These are phyloP conservation scores for Hexamita inflata DNA, from an alignment of 208 protist genomes.

Conservation along the genomic window DNA sequence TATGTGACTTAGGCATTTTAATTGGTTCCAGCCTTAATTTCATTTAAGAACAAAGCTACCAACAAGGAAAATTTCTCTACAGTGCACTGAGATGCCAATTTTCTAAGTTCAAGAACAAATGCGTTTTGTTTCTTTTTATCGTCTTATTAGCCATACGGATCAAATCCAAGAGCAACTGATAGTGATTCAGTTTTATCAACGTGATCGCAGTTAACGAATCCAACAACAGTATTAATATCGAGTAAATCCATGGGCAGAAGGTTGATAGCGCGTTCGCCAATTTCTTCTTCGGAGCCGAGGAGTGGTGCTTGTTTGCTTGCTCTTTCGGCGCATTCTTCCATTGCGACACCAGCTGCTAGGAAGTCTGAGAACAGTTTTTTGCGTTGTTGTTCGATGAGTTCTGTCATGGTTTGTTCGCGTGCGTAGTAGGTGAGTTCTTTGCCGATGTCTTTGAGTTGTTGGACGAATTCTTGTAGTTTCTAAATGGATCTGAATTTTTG, in stretches of 20 bases:
- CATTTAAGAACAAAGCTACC: neutral
- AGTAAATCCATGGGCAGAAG: neutral
- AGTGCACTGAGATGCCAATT: neutral
- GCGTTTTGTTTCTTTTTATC: neutral
- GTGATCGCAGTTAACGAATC: neutral
- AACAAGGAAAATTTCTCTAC: neutral
- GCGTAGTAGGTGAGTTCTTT: constrained; percentile 14
- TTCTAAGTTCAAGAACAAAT: neutral
- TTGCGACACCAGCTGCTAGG: neutral
- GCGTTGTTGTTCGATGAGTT: constrained; percentile 11
- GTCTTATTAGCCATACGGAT: neutral
- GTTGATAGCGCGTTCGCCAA: neutral
- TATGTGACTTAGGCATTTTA: neutral
- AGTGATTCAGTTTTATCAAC: neutral
- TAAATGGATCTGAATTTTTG: neutral
- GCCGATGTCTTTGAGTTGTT: constrained; percentile 4
- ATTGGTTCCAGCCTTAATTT: neutral
- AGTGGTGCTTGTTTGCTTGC: neutral
- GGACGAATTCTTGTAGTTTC: neutral
- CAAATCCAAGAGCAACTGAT: neutral
- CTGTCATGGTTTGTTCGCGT: neutral
- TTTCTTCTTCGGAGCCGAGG: neutral
- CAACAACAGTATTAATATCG: neutral
- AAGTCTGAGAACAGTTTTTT: neutral
- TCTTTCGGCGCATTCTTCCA: neutral